A percentile compares a stretch with the other conserved stretches of the same genome.
Evolutionary conservation across 352 stramenopile genomes (phyloP).

Genomic region (Hyphochytrium catenoides): DNA sequence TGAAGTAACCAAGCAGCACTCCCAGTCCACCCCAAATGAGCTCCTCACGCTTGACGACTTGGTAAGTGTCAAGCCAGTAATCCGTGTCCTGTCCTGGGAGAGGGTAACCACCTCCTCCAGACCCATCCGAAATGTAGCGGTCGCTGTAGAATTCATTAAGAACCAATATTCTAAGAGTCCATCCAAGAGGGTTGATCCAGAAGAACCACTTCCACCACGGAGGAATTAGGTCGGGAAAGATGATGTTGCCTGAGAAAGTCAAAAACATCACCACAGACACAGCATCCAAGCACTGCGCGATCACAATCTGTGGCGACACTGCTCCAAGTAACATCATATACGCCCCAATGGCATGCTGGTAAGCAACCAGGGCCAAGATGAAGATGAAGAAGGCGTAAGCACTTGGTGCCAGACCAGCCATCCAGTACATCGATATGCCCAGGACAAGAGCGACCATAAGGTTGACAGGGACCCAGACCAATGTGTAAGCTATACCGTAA

Average conservation of each 20-base stretch:
- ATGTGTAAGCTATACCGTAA: slow-evolving; percentile 16
- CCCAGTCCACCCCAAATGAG: slow-evolving; percentile 3
- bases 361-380: slow-evolving; percentile 4
- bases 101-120: no score
- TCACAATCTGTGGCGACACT: slow-evolving; percentile 6
- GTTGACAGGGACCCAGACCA: slow-evolving; percentile 18
- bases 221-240: slow-evolving; percentile 6
- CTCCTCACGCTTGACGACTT: neutral
- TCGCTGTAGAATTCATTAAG: slow-evolving; percentile 7
- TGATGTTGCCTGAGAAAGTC: slow-evolving; percentile 7
- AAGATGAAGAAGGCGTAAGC: slow-evolving; percentile 3
- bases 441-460: slow-evolving; percentile 19
- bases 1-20: slow-evolving; percentile 7
- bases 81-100: neutral
- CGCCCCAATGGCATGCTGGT: slow-evolving; percentile 6
- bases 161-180: slow-evolving; percentile 4
- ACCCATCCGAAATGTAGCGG: no score
- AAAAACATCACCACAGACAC: slow-evolving; percentile 7
- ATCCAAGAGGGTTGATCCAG: slow-evolving; percentile 8
- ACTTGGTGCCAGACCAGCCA: slow-evolving; percentile 11
- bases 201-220: slow-evolving; percentile 6
- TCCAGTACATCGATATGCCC: slow-evolving; percentile 21
- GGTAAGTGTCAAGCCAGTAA: neutral
- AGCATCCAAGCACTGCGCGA: slow-evolving; percentile 3
- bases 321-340: slow-evolving; percentile 7